phyloP scores from a whole-genome alignment of 1,284 basidiomycete genomes.

The Golubevia pallescens region DNA sequence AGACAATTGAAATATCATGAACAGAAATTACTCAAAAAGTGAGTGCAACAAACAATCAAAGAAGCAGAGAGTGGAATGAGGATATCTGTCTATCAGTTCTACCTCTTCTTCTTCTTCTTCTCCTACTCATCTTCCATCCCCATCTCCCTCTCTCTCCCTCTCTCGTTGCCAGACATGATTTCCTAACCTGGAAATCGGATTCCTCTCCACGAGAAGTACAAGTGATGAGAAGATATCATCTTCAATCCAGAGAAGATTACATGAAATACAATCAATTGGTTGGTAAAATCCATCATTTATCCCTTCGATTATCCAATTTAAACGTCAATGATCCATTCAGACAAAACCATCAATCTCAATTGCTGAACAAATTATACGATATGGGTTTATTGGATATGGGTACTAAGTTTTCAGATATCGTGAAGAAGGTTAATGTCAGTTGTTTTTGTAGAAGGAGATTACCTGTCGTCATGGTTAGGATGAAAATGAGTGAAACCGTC shows the following conservation, averaged over 20 bases:
- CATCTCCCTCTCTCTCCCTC: background rate
- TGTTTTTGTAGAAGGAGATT: conserved; percentile 90
- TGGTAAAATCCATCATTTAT: conserved; percentile 82
- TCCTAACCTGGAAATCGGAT: conserved; percentile 91
- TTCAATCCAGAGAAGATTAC: conserved; percentile 70
- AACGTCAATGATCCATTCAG: conserved; percentile 90
- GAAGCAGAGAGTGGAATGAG: too few relatives aligned
- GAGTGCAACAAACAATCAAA: conserved; percentile 9
- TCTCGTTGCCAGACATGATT: conserved; percentile 28
- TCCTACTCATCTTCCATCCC: too few relatives aligned
- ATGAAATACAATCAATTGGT: conserved; percentile 91
- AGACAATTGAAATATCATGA: conserved; percentile 62
- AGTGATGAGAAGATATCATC: conserved; percentile 92
- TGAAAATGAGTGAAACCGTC: conserved; percentile 95
- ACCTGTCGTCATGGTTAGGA: conserved; percentile 88
- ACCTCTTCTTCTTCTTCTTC: background rate
- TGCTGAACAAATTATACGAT: conserved; percentile 95
- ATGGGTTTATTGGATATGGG: conserved; percentile 79
- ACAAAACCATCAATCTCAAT: conserved; percentile 79
- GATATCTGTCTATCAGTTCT: too few relatives aligned
- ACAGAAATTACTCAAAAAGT: conserved; percentile 63
- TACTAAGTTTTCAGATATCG: conserved; percentile 80
- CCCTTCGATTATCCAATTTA: conserved; percentile 84
- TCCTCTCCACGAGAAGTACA: conserved; percentile 87
- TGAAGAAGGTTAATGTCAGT: conserved; percentile 77